phyloP scores from a whole-genome alignment of 768 basidiomycete genomes.

The Boletus huronensis region DNA sequence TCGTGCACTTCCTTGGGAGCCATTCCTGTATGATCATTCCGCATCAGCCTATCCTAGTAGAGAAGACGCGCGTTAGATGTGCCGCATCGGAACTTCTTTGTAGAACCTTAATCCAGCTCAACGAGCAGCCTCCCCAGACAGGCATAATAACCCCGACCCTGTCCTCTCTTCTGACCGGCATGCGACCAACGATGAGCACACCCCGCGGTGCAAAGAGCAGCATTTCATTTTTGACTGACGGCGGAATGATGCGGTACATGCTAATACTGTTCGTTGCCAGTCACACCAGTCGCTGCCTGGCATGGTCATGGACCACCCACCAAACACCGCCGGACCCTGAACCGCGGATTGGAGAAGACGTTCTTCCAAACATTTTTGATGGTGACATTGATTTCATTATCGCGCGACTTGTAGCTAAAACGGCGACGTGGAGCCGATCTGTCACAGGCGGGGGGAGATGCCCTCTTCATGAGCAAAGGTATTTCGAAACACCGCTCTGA shows the following conservation, averaged over 20 bases:
- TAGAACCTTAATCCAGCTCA: not conserved
- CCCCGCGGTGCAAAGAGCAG: not conserved
- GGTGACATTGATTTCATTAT: slow-evolving; percentile 16
- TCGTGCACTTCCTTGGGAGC: not conserved
- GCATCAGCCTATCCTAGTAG: not conserved
- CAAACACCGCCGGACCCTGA: slow-evolving; percentile 22
- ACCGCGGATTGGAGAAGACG: not conserved
- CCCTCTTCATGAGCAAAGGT: slow-evolving; percentile 16
- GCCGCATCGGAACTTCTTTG: slow-evolving; percentile 3
- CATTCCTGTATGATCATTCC: not conserved
- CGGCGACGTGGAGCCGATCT: slow-evolving; percentile 14
- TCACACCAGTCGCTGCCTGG: slow-evolving; percentile 11
- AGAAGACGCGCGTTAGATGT: not conserved
- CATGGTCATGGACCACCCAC: slow-evolving; percentile 30
- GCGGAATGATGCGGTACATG: slow-evolving; percentile 6
- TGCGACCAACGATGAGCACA: not conserved
- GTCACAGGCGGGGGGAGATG: slow-evolving; percentile 20
- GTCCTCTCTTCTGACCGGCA: not conserved
- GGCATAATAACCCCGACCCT: not conserved
- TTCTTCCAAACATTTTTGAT: slow-evolving; percentile 19
- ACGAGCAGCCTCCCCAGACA: not conserved
- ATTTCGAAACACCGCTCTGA: slow-evolving; percentile 4
- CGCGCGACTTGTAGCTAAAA: slow-evolving; percentile 9
- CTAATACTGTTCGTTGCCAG: slow-evolving; percentile 13
- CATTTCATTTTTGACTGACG: not conserved